Percentiles rank a stretch among this genome's conserved stretches.
These are phyloP conservation scores for Aspergillus ruber DNA, from an alignment of 2,329 filamentous ascomycete species.

Conservation along the genomic window DNA sequence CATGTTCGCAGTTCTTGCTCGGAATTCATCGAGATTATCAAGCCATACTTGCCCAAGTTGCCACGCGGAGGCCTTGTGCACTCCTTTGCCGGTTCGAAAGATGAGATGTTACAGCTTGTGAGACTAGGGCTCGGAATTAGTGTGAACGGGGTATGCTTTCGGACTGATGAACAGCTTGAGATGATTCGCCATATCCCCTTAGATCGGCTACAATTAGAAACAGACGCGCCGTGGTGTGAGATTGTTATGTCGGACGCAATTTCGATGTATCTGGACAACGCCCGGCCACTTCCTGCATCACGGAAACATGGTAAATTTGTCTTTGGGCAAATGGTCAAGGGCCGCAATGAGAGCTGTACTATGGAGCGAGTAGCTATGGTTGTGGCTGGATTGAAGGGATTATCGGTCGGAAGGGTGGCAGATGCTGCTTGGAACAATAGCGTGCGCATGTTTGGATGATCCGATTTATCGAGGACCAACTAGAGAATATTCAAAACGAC, in stretches of 20 bases:
- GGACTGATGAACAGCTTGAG: conserved; percentile 31
- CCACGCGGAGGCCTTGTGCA: conserved; percentile 65
- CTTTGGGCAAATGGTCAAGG: conserved; percentile 42
- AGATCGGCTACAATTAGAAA: conserved; percentile 41
- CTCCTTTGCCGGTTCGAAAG: conserved; percentile 71
- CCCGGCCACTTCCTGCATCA: conserved; percentile 31
- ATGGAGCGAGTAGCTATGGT: conserved; percentile 44
- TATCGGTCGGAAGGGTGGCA: conserved; percentile 39
- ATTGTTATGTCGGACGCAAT: conserved; percentile 37
- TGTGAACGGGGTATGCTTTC: conserved; percentile 48
- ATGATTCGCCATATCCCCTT: conserved; percentile 41
- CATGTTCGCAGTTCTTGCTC: conserved; percentile 38
- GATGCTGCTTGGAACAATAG: conserved; percentile 36
- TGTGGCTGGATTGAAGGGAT: conserved; percentile 44
- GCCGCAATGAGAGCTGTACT: conserved; percentile 44
- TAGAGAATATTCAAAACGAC: too few species aligned
- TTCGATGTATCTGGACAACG: conserved; percentile 36
- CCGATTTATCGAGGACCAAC: too few species aligned
- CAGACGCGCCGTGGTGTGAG: conserved; percentile 46
- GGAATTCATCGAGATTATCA: conserved; percentile 40
- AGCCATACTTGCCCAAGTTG: conserved; percentile 32
- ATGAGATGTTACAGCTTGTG: conserved; percentile 36
- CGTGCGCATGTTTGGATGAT: conserved; percentile 24
- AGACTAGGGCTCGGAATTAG: conserved; percentile 39
- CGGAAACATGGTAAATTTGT: conserved; percentile 49